Conservation (phyloP, 129 eudicot species). For the Artemisia annua region DNA sequence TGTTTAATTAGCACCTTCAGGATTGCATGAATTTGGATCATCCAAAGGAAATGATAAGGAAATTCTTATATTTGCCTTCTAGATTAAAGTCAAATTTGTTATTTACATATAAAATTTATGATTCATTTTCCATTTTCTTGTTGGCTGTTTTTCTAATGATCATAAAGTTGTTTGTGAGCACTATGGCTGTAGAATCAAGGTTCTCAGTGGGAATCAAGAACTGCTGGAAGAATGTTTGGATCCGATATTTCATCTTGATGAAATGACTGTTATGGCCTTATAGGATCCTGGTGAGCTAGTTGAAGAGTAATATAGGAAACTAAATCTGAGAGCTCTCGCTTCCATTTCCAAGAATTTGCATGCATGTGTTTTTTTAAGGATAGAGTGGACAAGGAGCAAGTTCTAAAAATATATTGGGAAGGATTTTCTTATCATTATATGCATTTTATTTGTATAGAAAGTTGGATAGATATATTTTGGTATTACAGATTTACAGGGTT, state of each 20-base stretch:
- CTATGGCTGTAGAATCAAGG: conserved; percentile 4
- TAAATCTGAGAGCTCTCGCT: neutral
- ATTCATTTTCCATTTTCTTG: no score
- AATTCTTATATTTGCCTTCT: no score
- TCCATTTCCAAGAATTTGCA: neutral
- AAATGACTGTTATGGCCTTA: neutral
- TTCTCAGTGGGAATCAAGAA: conserved; percentile 23
- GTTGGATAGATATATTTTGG: conserved; percentile 20
- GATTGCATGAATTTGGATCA: no score
- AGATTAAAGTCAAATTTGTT: no score
- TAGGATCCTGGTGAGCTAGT: neutral
- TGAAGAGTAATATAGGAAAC: neutral
- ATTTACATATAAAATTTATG: no score
- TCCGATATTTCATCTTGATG: neutral
- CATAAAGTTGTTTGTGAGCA: conserved; percentile 9
- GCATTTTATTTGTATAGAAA: conserved; percentile 19
- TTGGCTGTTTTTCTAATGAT: conserved; percentile 8
- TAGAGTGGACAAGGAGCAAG: conserved; percentile 1
- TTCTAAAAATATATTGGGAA: conserved; percentile 18
- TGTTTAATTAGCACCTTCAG: no score
- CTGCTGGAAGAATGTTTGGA: conserved; percentile 10
- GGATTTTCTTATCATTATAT: conserved; percentile 30
- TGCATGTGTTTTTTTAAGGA: neutral
- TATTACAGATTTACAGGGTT: conserved; percentile 7
- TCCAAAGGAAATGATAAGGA: no score